These are phyloP conservation scores for Colletotrichum tamarilloi DNA, from an alignment of 2,329 filamentous ascomycete species.

Conservation along the genomic window DNA sequence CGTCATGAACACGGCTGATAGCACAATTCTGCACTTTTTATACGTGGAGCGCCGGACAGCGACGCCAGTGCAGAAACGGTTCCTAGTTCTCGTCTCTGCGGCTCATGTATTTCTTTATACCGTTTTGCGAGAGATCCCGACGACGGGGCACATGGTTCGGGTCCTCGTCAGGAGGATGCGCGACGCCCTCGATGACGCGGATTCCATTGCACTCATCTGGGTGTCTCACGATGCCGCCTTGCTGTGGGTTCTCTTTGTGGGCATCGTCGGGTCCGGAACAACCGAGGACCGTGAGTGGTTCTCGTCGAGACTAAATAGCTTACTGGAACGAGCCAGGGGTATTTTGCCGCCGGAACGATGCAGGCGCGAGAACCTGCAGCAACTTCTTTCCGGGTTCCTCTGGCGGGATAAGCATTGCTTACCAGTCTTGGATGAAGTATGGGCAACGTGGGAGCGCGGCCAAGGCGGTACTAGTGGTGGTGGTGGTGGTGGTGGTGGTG, in stretches of 20 bases:
- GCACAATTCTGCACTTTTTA: constrained; percentile 33
- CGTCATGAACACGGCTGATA: constrained; percentile 36
- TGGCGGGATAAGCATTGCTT: constrained; percentile 44
- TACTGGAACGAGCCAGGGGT: constrained; percentile 19
- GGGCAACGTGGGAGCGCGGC: constrained; percentile 10
- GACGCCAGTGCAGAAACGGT: constrained; percentile 16
- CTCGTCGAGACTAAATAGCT: background rate
- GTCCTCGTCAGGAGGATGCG: constrained; percentile 31
- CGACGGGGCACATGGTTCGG: constrained; percentile 31
- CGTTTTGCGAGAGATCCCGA: constrained; percentile 32
- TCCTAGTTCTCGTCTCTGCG: constrained; percentile 28
- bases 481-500: background rate
- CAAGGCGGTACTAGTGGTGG: background rate
- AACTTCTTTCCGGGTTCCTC: constrained; percentile 25
- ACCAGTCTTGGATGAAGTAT: constrained; percentile 25
- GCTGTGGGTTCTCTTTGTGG: constrained; percentile 35
- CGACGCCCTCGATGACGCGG: constrained; percentile 24
- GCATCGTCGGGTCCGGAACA: constrained; percentile 29
- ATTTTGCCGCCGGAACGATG: constrained; percentile 14
- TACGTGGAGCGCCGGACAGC: constrained; percentile 23
- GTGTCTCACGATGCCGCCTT: constrained; percentile 21
- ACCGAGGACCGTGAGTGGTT: constrained; percentile 19
- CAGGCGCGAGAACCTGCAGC: constrained; percentile 15
- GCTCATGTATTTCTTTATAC: constrained; percentile 36
- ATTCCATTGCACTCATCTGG: constrained; percentile 22